These are phyloP conservation scores for Reutealis trisperma DNA, from an alignment of 345 rosid species.

Conservation along the genomic window DNA sequence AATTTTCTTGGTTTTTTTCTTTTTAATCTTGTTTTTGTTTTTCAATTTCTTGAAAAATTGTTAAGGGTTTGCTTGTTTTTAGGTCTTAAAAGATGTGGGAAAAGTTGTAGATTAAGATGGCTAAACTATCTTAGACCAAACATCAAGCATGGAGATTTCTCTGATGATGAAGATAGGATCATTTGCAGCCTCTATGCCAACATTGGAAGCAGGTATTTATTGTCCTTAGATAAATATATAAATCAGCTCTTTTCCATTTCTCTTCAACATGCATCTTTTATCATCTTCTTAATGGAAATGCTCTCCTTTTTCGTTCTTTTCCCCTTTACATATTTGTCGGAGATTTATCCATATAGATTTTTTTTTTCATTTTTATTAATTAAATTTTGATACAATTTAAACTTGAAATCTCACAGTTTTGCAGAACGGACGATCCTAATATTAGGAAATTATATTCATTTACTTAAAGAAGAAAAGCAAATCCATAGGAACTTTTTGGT, in stretches of 20 bases:
- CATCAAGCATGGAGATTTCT: slow-evolving; percentile 37
- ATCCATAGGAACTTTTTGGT: neutral
- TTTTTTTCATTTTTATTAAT: neutral
- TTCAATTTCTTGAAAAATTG: neutral
- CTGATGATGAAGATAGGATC: slow-evolving; percentile 37
- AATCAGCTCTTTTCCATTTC: neutral
- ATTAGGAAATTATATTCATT: too few species aligned
- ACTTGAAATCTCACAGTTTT: too few species aligned
- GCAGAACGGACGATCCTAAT: too few species aligned
- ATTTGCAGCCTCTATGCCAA: slow-evolving; percentile 36
- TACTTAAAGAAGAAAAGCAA: neutral
- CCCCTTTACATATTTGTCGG: neutral
- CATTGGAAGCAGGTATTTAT: slow-evolving; percentile 36
- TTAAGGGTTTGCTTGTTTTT: neutral
- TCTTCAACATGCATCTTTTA: too few species aligned
- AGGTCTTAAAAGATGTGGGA: slow-evolving; percentile 40
- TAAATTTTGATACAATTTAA: neutral
- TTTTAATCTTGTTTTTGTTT: neutral
- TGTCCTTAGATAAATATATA: too few species aligned
- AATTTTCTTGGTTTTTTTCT: neutral
- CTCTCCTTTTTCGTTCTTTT: neutral
- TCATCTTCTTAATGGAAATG: neutral
- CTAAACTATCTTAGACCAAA: slow-evolving; percentile 39
- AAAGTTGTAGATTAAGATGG: slow-evolving; percentile 43
- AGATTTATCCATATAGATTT: neutral